Evolutionary conservation across 169 alveolate species (phyloP).

Genomic region (Eimeria tenella): DNA sequence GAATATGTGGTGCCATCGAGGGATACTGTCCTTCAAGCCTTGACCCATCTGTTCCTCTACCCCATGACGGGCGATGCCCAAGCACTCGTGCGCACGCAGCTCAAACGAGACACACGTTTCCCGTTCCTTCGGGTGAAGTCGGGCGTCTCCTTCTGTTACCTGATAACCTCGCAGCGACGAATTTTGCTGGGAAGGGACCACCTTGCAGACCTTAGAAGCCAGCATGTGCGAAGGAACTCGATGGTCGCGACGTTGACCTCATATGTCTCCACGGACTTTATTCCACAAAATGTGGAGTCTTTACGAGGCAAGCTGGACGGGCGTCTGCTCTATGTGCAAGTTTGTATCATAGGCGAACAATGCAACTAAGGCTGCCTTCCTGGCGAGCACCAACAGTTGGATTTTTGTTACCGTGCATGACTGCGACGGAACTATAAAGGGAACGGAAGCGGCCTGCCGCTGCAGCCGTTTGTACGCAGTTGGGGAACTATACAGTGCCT

Average conservation of each 20-base stretch:
- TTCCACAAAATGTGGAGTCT: slow-evolving; percentile 65
- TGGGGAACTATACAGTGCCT: too few species aligned
- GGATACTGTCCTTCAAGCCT: slow-evolving; percentile 56
- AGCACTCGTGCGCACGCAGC: slow-evolving; percentile 67
- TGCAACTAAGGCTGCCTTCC: slow-evolving; percentile 19
- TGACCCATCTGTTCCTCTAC: slow-evolving; percentile 56
- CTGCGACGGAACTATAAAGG: background rate
- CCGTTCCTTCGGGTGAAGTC: slow-evolving; percentile 63
- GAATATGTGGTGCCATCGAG: slow-evolving; percentile 73
- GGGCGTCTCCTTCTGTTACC: slow-evolving; percentile 33
- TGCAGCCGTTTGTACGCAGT: background rate
- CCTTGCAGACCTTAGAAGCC: slow-evolving; percentile 61
- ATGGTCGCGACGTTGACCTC: slow-evolving; percentile 70
- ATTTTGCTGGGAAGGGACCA: slow-evolving; percentile 58
- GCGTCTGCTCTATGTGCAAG: slow-evolving; percentile 61
- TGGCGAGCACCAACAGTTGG: background rate
- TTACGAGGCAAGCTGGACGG: slow-evolving; percentile 60
- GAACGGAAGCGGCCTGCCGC: background rate
- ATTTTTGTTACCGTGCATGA: background rate
- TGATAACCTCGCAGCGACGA: slow-evolving; percentile 57
- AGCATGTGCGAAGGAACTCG: slow-evolving; percentile 65
- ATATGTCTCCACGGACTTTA: slow-evolving; percentile 61
- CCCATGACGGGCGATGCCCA: slow-evolving; percentile 69
- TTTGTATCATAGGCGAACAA: slow-evolving; percentile 66
- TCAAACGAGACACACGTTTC: slow-evolving; percentile 53